phyloP scores from a whole-genome alignment of 192 early-diverging fungal genomes.

The Umbelopsis isabellina region DNA sequence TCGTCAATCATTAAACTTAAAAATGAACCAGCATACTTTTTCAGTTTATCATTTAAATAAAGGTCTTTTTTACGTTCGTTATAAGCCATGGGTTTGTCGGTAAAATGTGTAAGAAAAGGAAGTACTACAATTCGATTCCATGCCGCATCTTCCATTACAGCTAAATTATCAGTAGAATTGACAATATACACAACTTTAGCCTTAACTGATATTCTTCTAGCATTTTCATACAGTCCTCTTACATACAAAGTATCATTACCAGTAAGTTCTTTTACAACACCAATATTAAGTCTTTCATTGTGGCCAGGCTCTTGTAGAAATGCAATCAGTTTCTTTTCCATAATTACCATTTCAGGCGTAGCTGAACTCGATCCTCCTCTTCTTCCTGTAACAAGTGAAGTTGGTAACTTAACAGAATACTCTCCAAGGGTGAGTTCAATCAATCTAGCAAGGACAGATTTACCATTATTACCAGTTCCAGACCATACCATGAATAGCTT shows the following conservation, averaged over 20 bases:
- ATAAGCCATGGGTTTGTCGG: neutral
- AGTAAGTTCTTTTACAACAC: neutral
- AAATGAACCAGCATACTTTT: neutral
- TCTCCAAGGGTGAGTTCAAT: constrained; percentile 13
- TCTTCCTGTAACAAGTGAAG: constrained; percentile 12
- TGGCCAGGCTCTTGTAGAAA: neutral
- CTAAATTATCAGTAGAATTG: neutral
- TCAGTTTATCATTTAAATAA: neutral
- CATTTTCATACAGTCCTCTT: constrained; percentile 4
- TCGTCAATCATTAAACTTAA: neutral
- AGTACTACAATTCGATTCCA: neutral
- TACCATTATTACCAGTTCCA: constrained; percentile 26
- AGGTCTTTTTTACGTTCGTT: neutral
- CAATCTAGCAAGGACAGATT: constrained; percentile 6
- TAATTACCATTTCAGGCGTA: constrained; percentile 6
- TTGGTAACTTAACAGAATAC: constrained; percentile 13
- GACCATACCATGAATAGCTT: constrained; percentile 25
- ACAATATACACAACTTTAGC: neutral
- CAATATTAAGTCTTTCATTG: neutral
- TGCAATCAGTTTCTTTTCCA: neutral
- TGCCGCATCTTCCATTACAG: neutral
- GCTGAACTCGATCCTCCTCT: neutral
- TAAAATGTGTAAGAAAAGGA: neutral
- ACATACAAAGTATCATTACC: neutral
- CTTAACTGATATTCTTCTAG: neutral